phyloP scores from a whole-genome alignment of 805 yeast genomes.

The Yamadazyma nakazawae region DNA sequence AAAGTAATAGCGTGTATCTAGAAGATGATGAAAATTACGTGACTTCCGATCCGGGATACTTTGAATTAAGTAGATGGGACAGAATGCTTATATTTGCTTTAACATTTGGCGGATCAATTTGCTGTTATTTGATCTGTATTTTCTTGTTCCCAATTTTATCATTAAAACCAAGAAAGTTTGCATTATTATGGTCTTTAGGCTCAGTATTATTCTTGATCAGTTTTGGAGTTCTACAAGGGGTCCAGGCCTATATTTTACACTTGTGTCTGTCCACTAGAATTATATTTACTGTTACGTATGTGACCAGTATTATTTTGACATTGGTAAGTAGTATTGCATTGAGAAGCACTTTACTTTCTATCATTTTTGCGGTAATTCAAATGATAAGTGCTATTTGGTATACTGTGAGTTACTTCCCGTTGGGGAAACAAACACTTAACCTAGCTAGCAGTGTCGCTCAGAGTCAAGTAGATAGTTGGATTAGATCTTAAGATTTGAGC shows the following conservation, averaged over 20 bases:
- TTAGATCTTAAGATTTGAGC: slow-evolving; percentile 21
- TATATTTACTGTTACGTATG: slow-evolving; percentile 35
- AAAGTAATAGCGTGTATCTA: slow-evolving; percentile 33
- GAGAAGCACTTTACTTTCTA: slow-evolving; percentile 36
- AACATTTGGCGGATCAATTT: slow-evolving; percentile 40
- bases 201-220: slow-evolving; percentile 44
- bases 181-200: slow-evolving; percentile 46
- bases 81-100: slow-evolving; percentile 44
- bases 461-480: slow-evolving; percentile 44
- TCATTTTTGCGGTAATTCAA: slow-evolving; percentile 40
- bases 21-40: slow-evolving; percentile 43
- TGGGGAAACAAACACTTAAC: slow-evolving; percentile 43
- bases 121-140: slow-evolving; percentile 41
- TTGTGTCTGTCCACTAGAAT: slow-evolving; percentile 41
- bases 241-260: slow-evolving; percentile 37
- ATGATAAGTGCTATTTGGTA: slow-evolving; percentile 42
- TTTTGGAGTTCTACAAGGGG: slow-evolving; percentile 45
- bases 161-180: slow-evolving; percentile 44
- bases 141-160: slow-evolving; percentile 42
- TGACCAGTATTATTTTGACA: slow-evolving; percentile 39
- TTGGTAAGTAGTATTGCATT: slow-evolving; percentile 34
- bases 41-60: slow-evolving; percentile 42
- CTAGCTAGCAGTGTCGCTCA: slow-evolving; percentile 43
- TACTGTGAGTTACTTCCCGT: slow-evolving; percentile 46
- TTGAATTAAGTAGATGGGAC: slow-evolving; percentile 45